phyloP scores from a whole-genome alignment of 805 yeast species.

The Myxozyma kluyveri region DNA sequence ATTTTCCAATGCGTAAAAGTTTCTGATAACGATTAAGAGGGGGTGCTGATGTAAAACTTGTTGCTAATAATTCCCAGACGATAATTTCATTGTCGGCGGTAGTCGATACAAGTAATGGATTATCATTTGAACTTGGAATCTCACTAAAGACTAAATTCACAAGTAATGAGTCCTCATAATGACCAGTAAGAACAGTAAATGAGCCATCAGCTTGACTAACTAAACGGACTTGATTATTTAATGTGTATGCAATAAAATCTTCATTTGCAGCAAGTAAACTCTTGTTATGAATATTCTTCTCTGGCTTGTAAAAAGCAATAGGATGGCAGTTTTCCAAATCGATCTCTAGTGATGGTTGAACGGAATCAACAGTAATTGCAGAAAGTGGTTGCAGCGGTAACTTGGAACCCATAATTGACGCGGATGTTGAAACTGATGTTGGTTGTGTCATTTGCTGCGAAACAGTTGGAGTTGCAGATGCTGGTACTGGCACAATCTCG shows the following conservation, averaged over 20 bases:
- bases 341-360: conserved; percentile 9
- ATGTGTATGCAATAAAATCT: conserved; percentile 26
- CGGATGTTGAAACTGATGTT: not conserved
- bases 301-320: conserved; percentile 23
- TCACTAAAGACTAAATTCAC: conserved; percentile 18
- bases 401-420: not conserved
- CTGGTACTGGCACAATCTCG: not conserved
- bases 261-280: conserved; percentile 20
- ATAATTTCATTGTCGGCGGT: conserved; percentile 26
- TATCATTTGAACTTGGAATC: conserved; percentile 10
- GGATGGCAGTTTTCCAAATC: conserved; percentile 17
- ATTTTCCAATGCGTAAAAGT: conserved; percentile 25
- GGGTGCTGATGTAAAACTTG: conserved; percentile 11
- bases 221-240: conserved; percentile 18
- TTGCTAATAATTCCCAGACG: conserved; percentile 26
- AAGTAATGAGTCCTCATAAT: conserved; percentile 19
- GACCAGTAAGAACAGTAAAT: conserved; percentile 18
- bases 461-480: conserved; percentile 4
- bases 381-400: conserved; percentile 5
- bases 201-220: conserved; percentile 27
- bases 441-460: too few relatives aligned
- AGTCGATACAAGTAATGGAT: conserved; percentile 24
- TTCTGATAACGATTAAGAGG: conserved; percentile 24
- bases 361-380: conserved; percentile 10
- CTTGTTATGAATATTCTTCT: conserved; percentile 8